Evolutionary conservation across 108 stramenopile species (phyloP), one percentile per base, ranked within the genome.

Genomic region (Chaetoceros muelleri): DNA sequence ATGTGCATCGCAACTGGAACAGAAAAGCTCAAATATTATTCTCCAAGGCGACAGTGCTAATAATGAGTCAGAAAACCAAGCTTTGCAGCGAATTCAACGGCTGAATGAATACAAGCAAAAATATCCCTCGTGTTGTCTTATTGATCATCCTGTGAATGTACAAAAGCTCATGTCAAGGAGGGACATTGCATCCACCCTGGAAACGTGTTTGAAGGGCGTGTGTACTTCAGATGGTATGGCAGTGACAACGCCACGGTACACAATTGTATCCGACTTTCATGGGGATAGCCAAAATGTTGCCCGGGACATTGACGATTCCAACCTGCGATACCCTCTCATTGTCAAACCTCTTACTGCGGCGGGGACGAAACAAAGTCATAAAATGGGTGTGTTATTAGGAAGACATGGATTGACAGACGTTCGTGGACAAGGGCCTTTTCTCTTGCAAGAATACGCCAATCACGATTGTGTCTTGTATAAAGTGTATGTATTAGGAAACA

Each of bases 291-390:
- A 28, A 48, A 25, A 26, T 3, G 44, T 29, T 73, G 29, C 57
- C 61, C 16, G 57, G 24, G 59, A 71, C 48, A 73, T 70, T 30
- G 73, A 67, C 23, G 30, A 21, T n/a, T 64, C 71, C 2, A 52
- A 72, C 0, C 57, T 85, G 58, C 25, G 30, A 13, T 82, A 70
- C 34, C 91, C 91, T 19, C 59, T 90, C 27, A 93, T 90, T 75
- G 78, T 74, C 0, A 89, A 93, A 47, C 92, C 92, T 0, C 67
- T 93, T 1, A 76, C 75, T 17, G 92, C 92, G 3, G 92, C 92
- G 28, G 87, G 92, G 1, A 93, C 92, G 19, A 79, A 81, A 64
- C 55, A 53, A 34, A 79, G 76, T 22, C 92, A 93, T 67, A 71
- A 66, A 25, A 85, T 93, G 92, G 64, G 73, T 3, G 74, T 93